Base-by-base conservation (phyloP, 139 green algal genomes). In the Picochlorum sp. region DNA sequence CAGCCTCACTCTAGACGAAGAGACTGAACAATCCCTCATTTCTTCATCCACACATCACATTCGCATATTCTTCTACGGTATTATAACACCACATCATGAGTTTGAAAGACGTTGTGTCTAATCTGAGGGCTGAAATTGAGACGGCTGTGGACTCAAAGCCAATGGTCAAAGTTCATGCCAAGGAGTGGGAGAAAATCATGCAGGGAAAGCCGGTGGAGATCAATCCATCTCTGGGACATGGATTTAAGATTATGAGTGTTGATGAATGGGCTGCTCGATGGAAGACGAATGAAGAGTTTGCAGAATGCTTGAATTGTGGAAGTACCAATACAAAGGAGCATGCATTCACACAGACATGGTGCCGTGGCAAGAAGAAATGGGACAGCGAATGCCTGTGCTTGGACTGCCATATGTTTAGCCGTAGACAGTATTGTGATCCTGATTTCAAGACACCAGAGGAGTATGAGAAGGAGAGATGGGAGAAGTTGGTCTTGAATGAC, bases 381-480 rank as follows among this genome's bases (percentile, higher is more conserved):
- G 85, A 96, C 61, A 82, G 65, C 41, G 90, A 97, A 83, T 72
- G 63, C 14, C 70, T 97, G 57, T 97, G 90, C 81, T 67, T 95
- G 64, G 86, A 87, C 66, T 97, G 90, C 81, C 86, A 92, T 67
- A 67, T 30, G 37, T 97, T 93, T 82, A 86, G 56, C 26, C 88
- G 68, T 69, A 70, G 90, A n/a, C 69, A 60, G 10, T 97, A 96
- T 75, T 54, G 20, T 8, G 90, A 97, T 73, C 90, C 90, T 8
- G 90, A 95, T 73, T 97, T 96, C 78, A 83, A 85, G 74, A 92
- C 84, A 3, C 90, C 90, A 2, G 86, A 95, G 71, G 77, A 96
- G 63, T 85, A 85, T 49, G 87, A 95, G 49, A 92, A 91, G 80
- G 68, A 78, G 45, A 54, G 66, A 8, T 91, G 83, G 84, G 45